Evolutionary conservation across 176 grass and related monocot species (phyloP).

Genomic region (Triticum urartu): DNA sequence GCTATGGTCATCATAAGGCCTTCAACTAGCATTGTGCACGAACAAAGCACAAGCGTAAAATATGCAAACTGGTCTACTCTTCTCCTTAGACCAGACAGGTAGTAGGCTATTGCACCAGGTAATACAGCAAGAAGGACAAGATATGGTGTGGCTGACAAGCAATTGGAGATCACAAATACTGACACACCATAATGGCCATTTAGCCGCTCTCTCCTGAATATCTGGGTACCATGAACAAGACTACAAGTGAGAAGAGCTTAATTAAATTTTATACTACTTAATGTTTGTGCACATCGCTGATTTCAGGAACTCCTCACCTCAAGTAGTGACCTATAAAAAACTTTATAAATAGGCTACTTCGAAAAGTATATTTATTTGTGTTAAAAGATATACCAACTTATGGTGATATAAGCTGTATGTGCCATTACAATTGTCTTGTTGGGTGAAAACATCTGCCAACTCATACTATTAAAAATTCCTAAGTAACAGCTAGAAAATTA

Average conservation of each 20-base stretch:
- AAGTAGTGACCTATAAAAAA: too few species aligned
- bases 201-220: conserved; percentile 49
- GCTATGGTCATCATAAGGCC: too few species aligned
- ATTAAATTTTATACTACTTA: not conserved
- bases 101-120: conserved; percentile 57
- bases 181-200: conserved; percentile 55
- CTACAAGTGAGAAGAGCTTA: not conserved
- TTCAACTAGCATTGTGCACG: conserved; percentile 45
- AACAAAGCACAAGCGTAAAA: conserved; percentile 36
- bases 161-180: conserved; percentile 49
- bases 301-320: too few species aligned
- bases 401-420: too few species aligned
- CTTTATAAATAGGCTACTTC: too few species aligned
- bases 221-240: conserved; percentile 3
- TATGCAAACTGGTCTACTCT: conserved; percentile 41
- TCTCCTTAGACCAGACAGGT: conserved; percentile 36
- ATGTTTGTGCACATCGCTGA: too few species aligned
- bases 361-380: too few species aligned
- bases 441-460: too few species aligned
- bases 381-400: too few species aligned
- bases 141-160: conserved; percentile 49
- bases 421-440: too few species aligned
- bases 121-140: conserved; percentile 35
- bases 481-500: too few species aligned
- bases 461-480: too few species aligned